Base-by-base conservation (phyloP, 306 rosid species). In the Lablab purpureus region DNA sequence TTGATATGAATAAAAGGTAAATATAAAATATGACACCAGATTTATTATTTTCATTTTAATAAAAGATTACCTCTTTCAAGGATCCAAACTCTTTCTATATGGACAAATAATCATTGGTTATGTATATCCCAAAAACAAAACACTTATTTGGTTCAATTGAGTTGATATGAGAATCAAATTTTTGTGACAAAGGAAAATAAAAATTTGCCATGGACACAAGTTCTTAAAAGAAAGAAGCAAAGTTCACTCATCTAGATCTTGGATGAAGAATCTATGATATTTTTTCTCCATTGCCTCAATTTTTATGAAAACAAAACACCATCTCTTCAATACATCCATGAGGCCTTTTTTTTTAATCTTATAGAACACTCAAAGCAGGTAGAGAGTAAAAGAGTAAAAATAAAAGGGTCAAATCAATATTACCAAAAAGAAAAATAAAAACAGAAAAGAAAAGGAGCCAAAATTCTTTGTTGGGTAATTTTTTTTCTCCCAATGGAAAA, bases 391-490 rank as follows among this genome's bases (percentile, higher is more conserved):
- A 4, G 14, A 49, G 45, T 11, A 67, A 5, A 18, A 41, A 78
- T 6, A 45, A 37, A 73, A 52, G 49, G 59, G 6, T 75, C 32
- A 79, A 81, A 78, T 23, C 78, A 63, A 64, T 36, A 80, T 41
- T 17, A 45, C 78, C 45, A 40, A 40, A 40, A 10, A 37, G 0
- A 8, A 37, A 40, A 10, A 2, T 66, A 73, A 19, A 63, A 65
- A 52, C 14, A 25, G 30, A 66, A 56, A 28, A 17, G 2, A 18
- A 63, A 23, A 15, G 28, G 34, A 49, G 78, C 27, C 80, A 82
- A 90, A 87, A 87, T 63, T 85, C 72, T 70, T 63, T 23, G 83
- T 71, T 76, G 78, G 82, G 46, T 71, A n/a, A 5, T 30, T 32
- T 15, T 10, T 78, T 54, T 73, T 30, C 62, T 63, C 52, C 62